phyloP scores from a whole-genome alignment of 2,329 filamentous ascomycete species.

The Colletotrichum salicis region DNA sequence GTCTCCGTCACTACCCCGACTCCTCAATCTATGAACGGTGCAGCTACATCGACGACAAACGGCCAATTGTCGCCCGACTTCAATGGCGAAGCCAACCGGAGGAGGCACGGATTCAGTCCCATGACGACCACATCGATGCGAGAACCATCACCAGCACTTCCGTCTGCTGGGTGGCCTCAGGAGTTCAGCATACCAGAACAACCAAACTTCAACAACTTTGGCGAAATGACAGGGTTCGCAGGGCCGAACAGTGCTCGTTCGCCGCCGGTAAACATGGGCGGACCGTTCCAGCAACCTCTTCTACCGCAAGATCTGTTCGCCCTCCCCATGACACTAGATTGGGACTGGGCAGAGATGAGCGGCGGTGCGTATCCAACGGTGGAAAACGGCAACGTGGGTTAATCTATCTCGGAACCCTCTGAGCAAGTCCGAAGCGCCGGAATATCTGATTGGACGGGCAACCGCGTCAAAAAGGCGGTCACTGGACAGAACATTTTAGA shows the following conservation, averaged over 20 bases:
- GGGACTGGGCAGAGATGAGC: slow-evolving; percentile 79
- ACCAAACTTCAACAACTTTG: slow-evolving; percentile 56
- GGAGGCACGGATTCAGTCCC: slow-evolving; percentile 43
- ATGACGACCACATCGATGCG: slow-evolving; percentile 50
- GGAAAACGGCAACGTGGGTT: slow-evolving; percentile 67
- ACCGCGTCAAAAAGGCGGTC: not conserved
- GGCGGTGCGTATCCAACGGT: slow-evolving; percentile 72
- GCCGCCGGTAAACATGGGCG: slow-evolving; percentile 43
- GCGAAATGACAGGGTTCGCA: slow-evolving; percentile 58
- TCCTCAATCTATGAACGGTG: slow-evolving; percentile 36
- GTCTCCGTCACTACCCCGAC: slow-evolving; percentile 44
- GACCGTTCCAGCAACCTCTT: slow-evolving; percentile 81
- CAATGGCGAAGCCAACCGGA: slow-evolving; percentile 34
- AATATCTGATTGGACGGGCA: not conserved
- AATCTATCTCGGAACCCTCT: not conserved
- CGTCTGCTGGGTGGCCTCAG: slow-evolving; percentile 58
- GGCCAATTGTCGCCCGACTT: slow-evolving; percentile 37
- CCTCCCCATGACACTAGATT: slow-evolving; percentile 95
- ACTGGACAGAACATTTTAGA: not conserved
- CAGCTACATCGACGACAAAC: slow-evolving; percentile 14
- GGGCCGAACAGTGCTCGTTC: slow-evolving; percentile 47
- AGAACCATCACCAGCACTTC: slow-evolving; percentile 57
- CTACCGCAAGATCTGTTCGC: slow-evolving; percentile 94
- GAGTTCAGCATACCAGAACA: slow-evolving; percentile 52
- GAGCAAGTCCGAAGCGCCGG: not conserved